Evolutionary conservation across 768 basidiomycete species (phyloP), one percentile per base, ranked within the genome.

Genomic region (Mycena pura): DNA sequence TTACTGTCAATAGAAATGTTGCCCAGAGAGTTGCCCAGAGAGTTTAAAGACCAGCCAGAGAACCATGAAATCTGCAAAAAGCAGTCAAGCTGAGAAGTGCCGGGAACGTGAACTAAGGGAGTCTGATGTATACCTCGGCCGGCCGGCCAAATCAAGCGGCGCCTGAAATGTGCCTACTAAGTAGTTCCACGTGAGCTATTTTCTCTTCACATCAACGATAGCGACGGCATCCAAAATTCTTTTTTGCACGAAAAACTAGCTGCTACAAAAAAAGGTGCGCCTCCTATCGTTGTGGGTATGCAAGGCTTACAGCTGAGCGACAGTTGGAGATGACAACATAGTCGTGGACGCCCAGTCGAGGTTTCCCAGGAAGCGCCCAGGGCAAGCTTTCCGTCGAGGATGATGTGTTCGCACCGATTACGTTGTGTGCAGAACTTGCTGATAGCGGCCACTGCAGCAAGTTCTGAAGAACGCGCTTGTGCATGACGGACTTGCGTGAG

Each of bases 401-500:
- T 51, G 92, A 92, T 69, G 91, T 94, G 92, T 91, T 55, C 21
- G 78, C 66, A 5, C n/a, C 3, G 17, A 27, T 15, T 15, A 11
- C n/a, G 4, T 27, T 31, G 27, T 6, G 34, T 47, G 24, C 21
- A 17, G 54, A 57, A 19, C 68, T 55, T 47, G 38, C 24, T 68
- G 25, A 52, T 6, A n/a, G n/a, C n/a, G n/a, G 1, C 19, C 15
- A 22, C 28, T 76, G 53, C 75, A 98, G 92, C 91, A 96, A 92
- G 96, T 99, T 67, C 84, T 99, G 86, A 99, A 99, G 87, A 97
- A 95, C 74, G 93, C 96, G 58, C 89, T 99, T 71, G 90, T 95
- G 67, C 96, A 98, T 82, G 96, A 99, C 75, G 96, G 96, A 73
- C 95, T 99, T 63, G 94, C 96, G 62, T 93, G 96, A 67, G 96